phyloP scores from a whole-genome alignment of 1,139 yeast species.

The Diutina neorugosa region DNA sequence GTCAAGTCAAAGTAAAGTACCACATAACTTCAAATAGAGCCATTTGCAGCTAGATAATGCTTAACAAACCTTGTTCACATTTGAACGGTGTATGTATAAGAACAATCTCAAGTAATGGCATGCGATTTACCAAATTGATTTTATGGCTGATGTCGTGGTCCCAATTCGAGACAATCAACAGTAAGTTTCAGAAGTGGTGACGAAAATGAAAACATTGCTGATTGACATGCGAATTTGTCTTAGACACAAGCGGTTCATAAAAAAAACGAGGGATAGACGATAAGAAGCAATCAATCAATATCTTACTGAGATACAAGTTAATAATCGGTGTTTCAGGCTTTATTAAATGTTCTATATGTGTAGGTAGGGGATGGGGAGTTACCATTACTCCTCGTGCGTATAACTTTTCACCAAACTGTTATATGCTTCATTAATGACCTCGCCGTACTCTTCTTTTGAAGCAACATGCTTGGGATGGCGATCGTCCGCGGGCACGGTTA shows the following conservation, averaged over 20 bases:
- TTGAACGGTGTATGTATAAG: not conserved
- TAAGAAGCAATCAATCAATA: too few species aligned
- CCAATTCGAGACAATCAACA: not conserved
- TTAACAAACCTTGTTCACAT: not conserved
- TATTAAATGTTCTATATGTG: too few species aligned
- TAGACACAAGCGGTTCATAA: too few species aligned
- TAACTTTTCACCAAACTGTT: constrained; percentile 37
- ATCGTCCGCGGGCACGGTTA: not conserved
- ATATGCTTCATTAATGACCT: constrained; percentile 33
- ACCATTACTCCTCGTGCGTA: not conserved
- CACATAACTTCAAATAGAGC: not conserved
- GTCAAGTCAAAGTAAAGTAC: too few species aligned
- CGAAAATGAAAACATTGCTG: not conserved
- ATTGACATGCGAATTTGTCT: not conserved
- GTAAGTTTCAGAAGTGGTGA: not conserved
- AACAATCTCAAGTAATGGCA: not conserved
- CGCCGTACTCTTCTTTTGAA: constrained; percentile 8
- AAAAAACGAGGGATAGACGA: too few species aligned
- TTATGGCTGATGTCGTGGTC: not conserved
- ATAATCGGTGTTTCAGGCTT: too few species aligned
- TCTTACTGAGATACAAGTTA: too few species aligned
- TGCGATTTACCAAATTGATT: not conserved
- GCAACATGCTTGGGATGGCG: constrained; percentile 11
- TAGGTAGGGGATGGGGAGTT: too few species aligned
- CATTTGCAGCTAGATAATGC: not conserved